phyloP scores from a whole-genome alignment of 257 asterid genomes.

The Catharanthus roseus region DNA sequence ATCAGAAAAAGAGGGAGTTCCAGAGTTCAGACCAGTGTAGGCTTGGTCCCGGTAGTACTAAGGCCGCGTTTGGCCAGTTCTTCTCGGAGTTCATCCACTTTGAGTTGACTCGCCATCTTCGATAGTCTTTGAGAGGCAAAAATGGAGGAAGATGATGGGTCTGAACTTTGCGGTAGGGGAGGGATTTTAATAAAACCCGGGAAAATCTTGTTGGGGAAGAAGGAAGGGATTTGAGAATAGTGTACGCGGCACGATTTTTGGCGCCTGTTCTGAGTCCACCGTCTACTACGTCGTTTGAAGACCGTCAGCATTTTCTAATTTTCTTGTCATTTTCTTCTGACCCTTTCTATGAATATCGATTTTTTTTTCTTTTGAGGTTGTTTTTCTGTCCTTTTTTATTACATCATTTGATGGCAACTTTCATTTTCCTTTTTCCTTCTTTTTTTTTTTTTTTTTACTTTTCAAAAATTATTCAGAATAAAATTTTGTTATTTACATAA shows the following conservation, averaged over 20 bases:
- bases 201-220: constrained; percentile 28
- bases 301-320: too few relatives aligned
- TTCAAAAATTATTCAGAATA: too few relatives aligned
- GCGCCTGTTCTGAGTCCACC: constrained; percentile 17
- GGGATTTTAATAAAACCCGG: too few relatives aligned
- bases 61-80: constrained; percentile 70
- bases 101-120: constrained; percentile 40
- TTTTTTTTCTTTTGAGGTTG: too few relatives aligned
- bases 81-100: constrained; percentile 59
- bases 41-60: constrained; percentile 62
- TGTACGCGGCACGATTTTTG: constrained; percentile 29
- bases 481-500: too few relatives aligned
- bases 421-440: too few relatives aligned
- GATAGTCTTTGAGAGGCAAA: not conserved
- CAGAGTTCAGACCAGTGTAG: constrained; percentile 39
- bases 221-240: not conserved
- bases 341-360: too few relatives aligned
- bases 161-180: not conserved
- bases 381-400: too few relatives aligned
- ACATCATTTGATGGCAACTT: too few relatives aligned
- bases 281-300: too few relatives aligned
- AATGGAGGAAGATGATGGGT: not conserved
- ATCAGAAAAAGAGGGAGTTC: not conserved
- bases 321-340: too few relatives aligned
- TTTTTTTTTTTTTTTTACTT: too few relatives aligned